Conservation (phyloP, 768 basidiomycete genomes). For the Austroboletus festivus region DNA sequence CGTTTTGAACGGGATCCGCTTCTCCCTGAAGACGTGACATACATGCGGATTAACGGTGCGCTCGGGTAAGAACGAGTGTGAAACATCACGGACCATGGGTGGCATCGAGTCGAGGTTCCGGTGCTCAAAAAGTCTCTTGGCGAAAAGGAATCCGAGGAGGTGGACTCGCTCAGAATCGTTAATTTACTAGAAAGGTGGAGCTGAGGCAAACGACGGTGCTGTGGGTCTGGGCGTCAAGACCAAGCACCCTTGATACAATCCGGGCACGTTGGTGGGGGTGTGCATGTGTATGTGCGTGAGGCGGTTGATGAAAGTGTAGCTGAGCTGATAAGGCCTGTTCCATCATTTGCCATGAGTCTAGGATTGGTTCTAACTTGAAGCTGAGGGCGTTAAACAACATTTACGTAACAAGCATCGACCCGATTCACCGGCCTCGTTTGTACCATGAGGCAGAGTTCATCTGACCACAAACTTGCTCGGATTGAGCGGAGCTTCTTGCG, state of each 20-base stretch:
- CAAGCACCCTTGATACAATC: background rate
- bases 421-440: constrained; percentile 12
- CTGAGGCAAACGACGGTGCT: no score
- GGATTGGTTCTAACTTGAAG: no score
- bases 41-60: background rate
- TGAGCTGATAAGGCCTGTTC: background rate
- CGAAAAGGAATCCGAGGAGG: background rate
- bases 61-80: background rate
- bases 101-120: background rate
- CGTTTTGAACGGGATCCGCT: constrained; percentile 23
- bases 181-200: background rate
- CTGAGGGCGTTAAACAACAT: no score
- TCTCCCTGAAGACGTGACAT: constrained; percentile 7
- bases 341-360: no score
- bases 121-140: background rate
- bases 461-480: background rate
- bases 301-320: background rate
- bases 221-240: background rate
- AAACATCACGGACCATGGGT: constrained; percentile 14
- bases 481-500: constrained; percentile 1
- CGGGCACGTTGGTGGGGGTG: constrained; percentile 11
- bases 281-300: background rate
- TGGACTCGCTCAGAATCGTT: background rate
- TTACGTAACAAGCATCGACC: no score
- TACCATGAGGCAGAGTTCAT: constrained; percentile 21